These are phyloP conservation scores for Salvia splendens DNA, from an alignment of 257 asterid species.

Conservation along the genomic window DNA sequence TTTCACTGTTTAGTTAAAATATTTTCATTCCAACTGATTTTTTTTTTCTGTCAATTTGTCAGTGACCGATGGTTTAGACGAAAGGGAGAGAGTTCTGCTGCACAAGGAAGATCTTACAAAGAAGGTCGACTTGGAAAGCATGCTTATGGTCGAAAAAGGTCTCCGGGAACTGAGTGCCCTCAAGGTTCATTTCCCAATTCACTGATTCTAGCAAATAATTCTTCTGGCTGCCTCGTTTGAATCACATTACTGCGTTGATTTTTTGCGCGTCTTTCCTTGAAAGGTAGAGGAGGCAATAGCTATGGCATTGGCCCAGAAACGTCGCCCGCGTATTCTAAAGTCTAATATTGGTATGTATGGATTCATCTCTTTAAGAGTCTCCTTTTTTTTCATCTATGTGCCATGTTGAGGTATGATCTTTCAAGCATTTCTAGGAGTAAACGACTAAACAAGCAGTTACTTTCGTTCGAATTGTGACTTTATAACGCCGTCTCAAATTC, in stretches of 20 bases:
- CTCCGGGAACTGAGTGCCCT: constrained; percentile 73
- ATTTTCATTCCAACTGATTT: neutral
- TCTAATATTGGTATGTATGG: constrained; percentile 54
- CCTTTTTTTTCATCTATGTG: neutral
- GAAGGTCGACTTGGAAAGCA: constrained; percentile 75
- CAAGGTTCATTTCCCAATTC: constrained; percentile 52
- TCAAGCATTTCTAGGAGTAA: constrained; percentile 1
- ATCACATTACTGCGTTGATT: neutral
- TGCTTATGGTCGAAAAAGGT: constrained; percentile 91
- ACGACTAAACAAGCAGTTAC: neutral
- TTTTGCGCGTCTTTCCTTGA: constrained; percentile 23
- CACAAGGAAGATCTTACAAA: constrained; percentile 43
- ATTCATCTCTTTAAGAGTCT: constrained; percentile 9
- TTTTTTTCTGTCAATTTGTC: constrained; percentile 33
- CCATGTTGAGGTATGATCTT: constrained; percentile 4
- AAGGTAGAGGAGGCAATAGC: constrained; percentile 94
- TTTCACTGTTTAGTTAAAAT: no score
- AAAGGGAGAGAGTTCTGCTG: constrained; percentile 51
- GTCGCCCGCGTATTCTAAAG: constrained; percentile 55
- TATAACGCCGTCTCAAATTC: neutral
- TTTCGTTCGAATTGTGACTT: neutral
- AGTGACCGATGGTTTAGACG: constrained; percentile 64
- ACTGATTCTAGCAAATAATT: neutral
- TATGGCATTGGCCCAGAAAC: constrained; percentile 76
- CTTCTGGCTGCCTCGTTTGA: neutral